Evolutionary conservation across 1,284 basidiomycete genomes (phyloP).

Genomic region (Apiotrichum porosum): DNA sequence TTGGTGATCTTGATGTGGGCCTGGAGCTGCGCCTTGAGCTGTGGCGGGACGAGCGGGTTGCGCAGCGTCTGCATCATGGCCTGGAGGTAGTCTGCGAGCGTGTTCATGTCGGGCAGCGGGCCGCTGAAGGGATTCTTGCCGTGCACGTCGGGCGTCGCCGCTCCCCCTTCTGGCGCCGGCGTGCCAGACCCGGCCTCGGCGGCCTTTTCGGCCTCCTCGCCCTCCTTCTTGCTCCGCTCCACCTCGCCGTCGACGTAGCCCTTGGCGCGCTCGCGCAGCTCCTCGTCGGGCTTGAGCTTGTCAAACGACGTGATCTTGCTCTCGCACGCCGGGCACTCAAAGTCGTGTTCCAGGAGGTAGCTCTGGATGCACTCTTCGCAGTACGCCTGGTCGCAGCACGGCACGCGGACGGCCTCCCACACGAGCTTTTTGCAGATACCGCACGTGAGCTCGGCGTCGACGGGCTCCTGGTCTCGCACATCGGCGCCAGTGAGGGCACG

Average conservation of each 20-base stretch:
- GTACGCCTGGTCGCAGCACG: conserved; percentile 82
- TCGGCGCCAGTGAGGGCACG: conserved; percentile 77
- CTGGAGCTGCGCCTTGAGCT: conserved; percentile 20
- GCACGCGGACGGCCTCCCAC: conserved; percentile 81
- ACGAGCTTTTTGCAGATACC: conserved; percentile 84
- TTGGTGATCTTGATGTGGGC: conserved; percentile 35
- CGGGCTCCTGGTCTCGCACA: conserved; percentile 63
- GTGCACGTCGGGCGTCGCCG: conserved; percentile 1
- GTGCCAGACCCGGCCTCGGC: neutral
- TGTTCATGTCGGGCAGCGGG: conserved; percentile 18
- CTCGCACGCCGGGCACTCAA: conserved; percentile 81
- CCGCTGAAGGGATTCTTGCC: conserved; percentile 13
- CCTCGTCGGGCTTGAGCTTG: conserved; percentile 72
- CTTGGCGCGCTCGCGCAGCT: conserved; percentile 65
- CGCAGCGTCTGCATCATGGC: conserved; percentile 35
- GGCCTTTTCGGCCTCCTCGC: conserved; percentile 44
- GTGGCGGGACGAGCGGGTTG: conserved; percentile 26
- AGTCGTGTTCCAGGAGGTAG: conserved; percentile 84
- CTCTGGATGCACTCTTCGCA: conserved; percentile 95
- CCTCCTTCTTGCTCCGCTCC: conserved; percentile 63
- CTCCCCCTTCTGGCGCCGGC: too few species aligned
- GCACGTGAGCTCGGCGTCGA: conserved; percentile 72
- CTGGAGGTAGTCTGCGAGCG: conserved; percentile 14
- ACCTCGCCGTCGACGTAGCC: conserved; percentile 80
- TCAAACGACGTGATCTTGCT: conserved; percentile 80